Evolutionary conservation across 805 yeast species (phyloP).

Genomic region (Barnettozyma californica): DNA sequence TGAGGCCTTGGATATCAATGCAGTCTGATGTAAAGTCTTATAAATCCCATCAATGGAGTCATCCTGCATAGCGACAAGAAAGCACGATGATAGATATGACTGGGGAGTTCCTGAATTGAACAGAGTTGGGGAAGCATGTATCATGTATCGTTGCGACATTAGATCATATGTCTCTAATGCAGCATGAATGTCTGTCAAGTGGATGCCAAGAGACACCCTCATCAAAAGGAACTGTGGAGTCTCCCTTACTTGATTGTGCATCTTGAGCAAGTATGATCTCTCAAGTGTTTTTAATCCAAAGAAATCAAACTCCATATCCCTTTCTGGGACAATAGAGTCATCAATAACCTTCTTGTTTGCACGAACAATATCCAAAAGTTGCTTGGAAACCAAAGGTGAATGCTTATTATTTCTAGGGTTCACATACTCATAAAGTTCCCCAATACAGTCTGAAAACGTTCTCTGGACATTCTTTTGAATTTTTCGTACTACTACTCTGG

Average conservation of each 20-base stretch:
- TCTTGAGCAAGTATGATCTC: conserved; percentile 72
- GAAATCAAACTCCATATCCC: conserved; percentile 75
- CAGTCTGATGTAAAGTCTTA: conserved; percentile 81
- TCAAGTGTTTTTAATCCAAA: conserved; percentile 90
- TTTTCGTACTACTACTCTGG: conserved; percentile 91
- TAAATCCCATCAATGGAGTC: conserved; percentile 96
- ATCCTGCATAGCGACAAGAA: conserved; percentile 82
- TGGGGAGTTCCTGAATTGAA: conserved; percentile 89
- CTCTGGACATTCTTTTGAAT: conserved; percentile 90
- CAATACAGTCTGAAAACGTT: conserved; percentile 71
- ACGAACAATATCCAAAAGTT: conserved; percentile 56
- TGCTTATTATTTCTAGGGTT: conserved; percentile 73
- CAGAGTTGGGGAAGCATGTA: conserved; percentile 95
- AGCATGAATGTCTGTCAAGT: conserved; percentile 56
- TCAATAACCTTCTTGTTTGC: conserved; percentile 62
- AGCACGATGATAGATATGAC: conserved; percentile 88
- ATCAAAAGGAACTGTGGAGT: conserved; percentile 88
- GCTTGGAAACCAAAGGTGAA: conserved; percentile 57
- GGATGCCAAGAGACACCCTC: conserved; percentile 92
- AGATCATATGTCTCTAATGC: conserved; percentile 81
- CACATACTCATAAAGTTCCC: conserved; percentile 66
- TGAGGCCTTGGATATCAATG: conserved; percentile 88
- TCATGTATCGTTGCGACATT: conserved; percentile 84
- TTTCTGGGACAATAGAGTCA: conserved; percentile 64
- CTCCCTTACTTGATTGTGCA: conserved; percentile 64